These are phyloP conservation scores for Metschnikowia henanensis DNA, from an alignment of 805 yeast genomes.

Conservation along the genomic window DNA sequence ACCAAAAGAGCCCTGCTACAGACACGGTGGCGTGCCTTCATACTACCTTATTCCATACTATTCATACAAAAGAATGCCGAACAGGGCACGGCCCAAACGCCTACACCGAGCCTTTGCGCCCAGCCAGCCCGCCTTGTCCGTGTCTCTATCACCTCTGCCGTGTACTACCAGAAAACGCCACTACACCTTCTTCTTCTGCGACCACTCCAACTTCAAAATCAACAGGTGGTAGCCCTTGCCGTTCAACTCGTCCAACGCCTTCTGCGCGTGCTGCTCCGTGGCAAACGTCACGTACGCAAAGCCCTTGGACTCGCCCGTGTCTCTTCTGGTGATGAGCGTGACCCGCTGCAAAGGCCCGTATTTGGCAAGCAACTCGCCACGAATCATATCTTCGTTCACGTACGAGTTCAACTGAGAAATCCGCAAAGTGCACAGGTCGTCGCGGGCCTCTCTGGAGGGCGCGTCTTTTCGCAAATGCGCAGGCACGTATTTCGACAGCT, in stretches of 20 bases:
- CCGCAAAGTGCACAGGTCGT: constrained; percentile 85
- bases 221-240: constrained; percentile 92
- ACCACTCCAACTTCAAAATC: constrained; percentile 57
- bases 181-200: constrained; percentile 42
- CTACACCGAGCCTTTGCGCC: neutral
- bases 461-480: constrained; percentile 48
- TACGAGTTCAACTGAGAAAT: constrained; percentile 87
- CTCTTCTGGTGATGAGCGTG: constrained; percentile 84
- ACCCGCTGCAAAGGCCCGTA: constrained; percentile 74
- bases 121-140: neutral
- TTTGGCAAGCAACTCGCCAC: constrained; percentile 65
- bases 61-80: no score
- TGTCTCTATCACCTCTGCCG: neutral
- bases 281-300: constrained; percentile 89
- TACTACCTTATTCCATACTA: no score
- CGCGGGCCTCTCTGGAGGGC: constrained; percentile 55
- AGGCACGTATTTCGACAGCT: constrained; percentile 38
- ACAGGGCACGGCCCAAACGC: no score
- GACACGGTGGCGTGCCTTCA: no score
- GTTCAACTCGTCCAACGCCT: constrained; percentile 72
- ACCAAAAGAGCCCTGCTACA: no score
- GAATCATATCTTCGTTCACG: constrained; percentile 79
- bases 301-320: constrained; percentile 93
- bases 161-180: neutral
- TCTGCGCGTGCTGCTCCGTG: constrained; percentile 66